Evolutionary conservation across 495 filamentous ascomycete genomes (phyloP), one percentile per base, ranked within the genome.

Genomic region (Neurospora terricola): DNA sequence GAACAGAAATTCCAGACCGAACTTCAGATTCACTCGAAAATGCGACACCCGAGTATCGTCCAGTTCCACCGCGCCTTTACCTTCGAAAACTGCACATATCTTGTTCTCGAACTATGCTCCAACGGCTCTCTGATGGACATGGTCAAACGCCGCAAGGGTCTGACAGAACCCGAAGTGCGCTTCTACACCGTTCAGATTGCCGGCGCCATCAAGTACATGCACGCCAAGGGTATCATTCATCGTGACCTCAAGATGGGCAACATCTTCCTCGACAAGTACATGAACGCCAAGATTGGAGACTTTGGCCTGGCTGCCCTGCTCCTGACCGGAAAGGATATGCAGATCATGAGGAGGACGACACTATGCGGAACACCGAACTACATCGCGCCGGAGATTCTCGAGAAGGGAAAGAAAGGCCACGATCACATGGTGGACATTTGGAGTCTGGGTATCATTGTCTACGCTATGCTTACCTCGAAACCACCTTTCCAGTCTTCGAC

Each of bases 121-220:
- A 98, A 98, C 78, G 96, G 97, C 71, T 98, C 94, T n/a, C 87
- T 99, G 40, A 97, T 97, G 91, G 96, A 98, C 79, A 97, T 98
- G 92, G 90, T 99, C 66, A 93, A 94, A 79, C 91, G 91, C 77
- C 86, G 96, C 75, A 93, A 91, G 76, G 93, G 89, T 36, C 83
- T 98, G 30, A 97, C 92, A 18, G 90, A 97, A 77, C 92, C 95
- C 0, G 96, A 99, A 80, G 92, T 97, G 14, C 87, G 96, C 72
- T 93, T 93, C 71, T 95, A 94, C 79, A 91, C 94, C 74, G 90
- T 99, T 48, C 96, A 99, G 82, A 92, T 97, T 39, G 91, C 94
- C 72, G 95, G 96, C 34, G 96, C 94, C 23, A 92, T 99, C 77
- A 98, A 98, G 79, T 99, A 98, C 78, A 91, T 99, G 80, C 96